phyloP scores from a whole-genome alignment of 2,329 filamentous ascomycete species.

The Davidsoniella eucalypti region DNA sequence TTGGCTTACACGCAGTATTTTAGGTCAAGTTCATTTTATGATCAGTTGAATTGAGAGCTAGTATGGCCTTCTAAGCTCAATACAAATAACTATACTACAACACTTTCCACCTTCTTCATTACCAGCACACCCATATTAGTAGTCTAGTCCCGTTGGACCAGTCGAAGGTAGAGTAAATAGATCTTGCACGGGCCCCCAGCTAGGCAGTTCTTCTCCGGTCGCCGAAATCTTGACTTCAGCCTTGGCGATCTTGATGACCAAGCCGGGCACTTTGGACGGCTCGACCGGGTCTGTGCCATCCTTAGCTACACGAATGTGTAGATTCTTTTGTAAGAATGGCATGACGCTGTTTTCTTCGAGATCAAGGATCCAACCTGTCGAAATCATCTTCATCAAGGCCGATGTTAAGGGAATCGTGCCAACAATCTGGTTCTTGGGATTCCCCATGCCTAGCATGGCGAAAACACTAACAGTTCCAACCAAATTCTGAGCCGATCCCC shows the following conservation, averaged over 20 bases:
- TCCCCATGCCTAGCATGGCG: constrained; percentile 19
- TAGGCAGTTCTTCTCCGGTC: constrained; percentile 21
- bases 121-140: background rate
- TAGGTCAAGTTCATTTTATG: background rate
- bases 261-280: constrained; percentile 18
- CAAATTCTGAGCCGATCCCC: constrained; percentile 37
- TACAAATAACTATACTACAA: too few relatives aligned
- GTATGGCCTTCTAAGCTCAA: too few relatives aligned
- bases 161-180: constrained; percentile 13
- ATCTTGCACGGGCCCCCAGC: constrained; percentile 20
- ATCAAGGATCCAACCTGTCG: constrained; percentile 21
- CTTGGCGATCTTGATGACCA: constrained; percentile 23
- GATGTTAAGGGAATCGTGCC: constrained; percentile 34
- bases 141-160: background rate
- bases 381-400: constrained; percentile 28
- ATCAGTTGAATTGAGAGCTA: background rate
- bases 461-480: constrained; percentile 47
- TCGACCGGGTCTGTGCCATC: constrained; percentile 18
- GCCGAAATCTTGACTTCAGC: constrained; percentile 22
- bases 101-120: background rate
- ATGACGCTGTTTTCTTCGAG: constrained; percentile 23
- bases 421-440: constrained; percentile 17
- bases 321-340: constrained; percentile 25
- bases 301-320: constrained; percentile 22
- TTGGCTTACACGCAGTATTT: background rate